Base-by-base conservation (phyloP, 2,329 filamentous ascomycete species). In the Hysterium pulicare region DNA sequence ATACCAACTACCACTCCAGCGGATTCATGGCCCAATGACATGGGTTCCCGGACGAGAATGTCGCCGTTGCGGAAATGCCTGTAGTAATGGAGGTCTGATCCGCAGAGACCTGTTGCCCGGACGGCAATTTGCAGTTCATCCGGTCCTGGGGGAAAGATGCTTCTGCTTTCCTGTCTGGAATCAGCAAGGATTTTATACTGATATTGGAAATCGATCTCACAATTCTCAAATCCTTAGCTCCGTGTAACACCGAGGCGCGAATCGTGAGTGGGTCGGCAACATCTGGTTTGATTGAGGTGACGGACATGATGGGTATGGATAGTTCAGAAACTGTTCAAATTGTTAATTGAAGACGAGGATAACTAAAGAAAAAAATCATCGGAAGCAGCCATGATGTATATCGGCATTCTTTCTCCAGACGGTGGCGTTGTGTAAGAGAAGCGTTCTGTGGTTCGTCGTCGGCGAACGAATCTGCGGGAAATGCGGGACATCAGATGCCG, bases 41-140 rank as follows among this genome's bases (percentile, higher is more conserved):
- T 84, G 49, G 90, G 90, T 53, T 87, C 81, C 60, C 81, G 83
- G 44, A 94, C 82, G 46, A 90, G 78, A 60, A 90, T 95, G 74
- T 87, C 82, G 63, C 89, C 90, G 68, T 95, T 95, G 61, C 85
- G 83, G 59, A 87, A 88, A 67, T 94, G 86, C 50, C 79, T 74
- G 78, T 88, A 95, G 81, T 95, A 95, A 75, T 95, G 84, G 4
- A 84, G 75, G 63, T 87, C 83, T 38, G 79, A 83, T 59, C 83
- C 83, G 64, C 83, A 87, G 58, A 87, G 80, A 21, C 83, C 83
- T 4, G 83, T 87, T 51, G 78, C 75, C 48, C 77, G 78, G 49
- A 87, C 74, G 48, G 76, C 73, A 48, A 87, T 67, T 67, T 86
- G 78, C 40, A 87, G 75, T 61, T 86, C 81, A 48, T 68, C 62